Conservation (phyloP, 73 alveolate species). For the Stentor coeruleus region DNA sequence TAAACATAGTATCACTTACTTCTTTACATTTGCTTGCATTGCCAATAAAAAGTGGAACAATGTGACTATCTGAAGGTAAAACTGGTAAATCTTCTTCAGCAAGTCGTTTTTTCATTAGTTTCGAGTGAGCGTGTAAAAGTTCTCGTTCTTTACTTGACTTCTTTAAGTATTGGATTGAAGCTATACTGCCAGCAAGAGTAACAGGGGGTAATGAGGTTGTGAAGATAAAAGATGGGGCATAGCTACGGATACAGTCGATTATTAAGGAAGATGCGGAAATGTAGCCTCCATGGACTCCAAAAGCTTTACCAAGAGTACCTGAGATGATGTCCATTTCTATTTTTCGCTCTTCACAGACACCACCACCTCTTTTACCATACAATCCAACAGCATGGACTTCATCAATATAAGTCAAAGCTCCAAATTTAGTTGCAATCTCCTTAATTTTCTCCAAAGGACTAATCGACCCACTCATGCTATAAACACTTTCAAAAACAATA, state of each 20-base stretch:
- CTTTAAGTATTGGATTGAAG: constrained; percentile 55
- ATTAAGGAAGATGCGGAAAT: constrained; percentile 45
- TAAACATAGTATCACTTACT: constrained; percentile 49
- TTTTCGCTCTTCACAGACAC: constrained; percentile 55
- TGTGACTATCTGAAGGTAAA: constrained; percentile 56
- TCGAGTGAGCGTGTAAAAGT: constrained; percentile 36
- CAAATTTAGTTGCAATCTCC: constrained; percentile 60
- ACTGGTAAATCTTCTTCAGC: constrained; percentile 52
- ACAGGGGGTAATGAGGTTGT: constrained; percentile 75
- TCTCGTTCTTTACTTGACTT: constrained; percentile 48
- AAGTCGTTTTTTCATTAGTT: constrained; percentile 36
- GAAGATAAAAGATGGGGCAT: constrained; percentile 66
- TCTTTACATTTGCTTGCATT: constrained; percentile 54
- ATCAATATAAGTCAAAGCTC: constrained; percentile 67
- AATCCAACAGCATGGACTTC: constrained; percentile 86
- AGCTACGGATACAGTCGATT: constrained; percentile 56
- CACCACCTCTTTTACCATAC: constrained; percentile 74
- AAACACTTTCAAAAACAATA: constrained; percentile 70
- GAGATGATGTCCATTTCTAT: constrained; percentile 46
- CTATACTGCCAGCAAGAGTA: constrained; percentile 62
- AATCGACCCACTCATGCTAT: constrained; percentile 71
- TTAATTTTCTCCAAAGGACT: constrained; percentile 54
- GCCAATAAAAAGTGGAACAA: constrained; percentile 69
- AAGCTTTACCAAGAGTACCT: constrained; percentile 79
- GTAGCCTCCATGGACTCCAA: constrained; percentile 83